Conservation (phyloP, 2,329 filamentous ascomycete species). For the Stagonosporopsis rhizophila region DNA sequence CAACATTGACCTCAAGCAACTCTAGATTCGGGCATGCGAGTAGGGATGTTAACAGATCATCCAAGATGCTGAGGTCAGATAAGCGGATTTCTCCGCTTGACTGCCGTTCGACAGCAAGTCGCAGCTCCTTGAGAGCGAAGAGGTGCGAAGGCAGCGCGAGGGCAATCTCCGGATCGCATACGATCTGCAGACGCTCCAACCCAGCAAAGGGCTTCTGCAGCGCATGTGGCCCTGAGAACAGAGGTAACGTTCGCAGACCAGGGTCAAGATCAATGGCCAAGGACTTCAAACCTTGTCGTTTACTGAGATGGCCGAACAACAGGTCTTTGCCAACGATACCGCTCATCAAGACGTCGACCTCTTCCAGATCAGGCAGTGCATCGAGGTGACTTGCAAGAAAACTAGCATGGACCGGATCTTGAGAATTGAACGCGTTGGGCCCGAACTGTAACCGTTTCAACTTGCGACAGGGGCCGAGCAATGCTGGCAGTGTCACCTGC, state of each 20-base stretch:
- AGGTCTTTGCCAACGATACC: constrained; percentile 34
- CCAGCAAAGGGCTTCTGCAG: constrained; percentile 28
- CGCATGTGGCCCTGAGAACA: constrained; percentile 26
- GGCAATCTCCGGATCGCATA: constrained; percentile 45
- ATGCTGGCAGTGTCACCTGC: constrained; percentile 29
- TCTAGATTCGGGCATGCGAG: constrained; percentile 30
- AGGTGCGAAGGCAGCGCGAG: constrained; percentile 37
- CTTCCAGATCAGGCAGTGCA: constrained; percentile 25
- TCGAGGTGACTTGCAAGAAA: constrained; percentile 32
- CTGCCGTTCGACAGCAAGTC: constrained; percentile 40
- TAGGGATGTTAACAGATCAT: constrained; percentile 30
- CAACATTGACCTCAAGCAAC: constrained; percentile 35
- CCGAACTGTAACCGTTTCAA: constrained; percentile 40
- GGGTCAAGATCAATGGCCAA: constrained; percentile 46
- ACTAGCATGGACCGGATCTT: constrained; percentile 33
- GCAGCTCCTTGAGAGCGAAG: constrained; percentile 31
- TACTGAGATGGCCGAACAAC: constrained; percentile 37
- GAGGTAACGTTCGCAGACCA: constrained; percentile 30
- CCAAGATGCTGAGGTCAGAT: constrained; percentile 30
- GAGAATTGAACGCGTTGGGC: constrained; percentile 24
- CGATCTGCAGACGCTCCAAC: constrained; percentile 34
- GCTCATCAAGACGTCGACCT: constrained; percentile 34
- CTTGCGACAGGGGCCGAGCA: constrained; percentile 30
- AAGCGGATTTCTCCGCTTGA: constrained; percentile 23
- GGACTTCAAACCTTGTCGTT: constrained; percentile 30